These are phyloP conservation scores for Russula emetica DNA, from an alignment of 768 basidiomycete genomes.

Conservation along the genomic window DNA sequence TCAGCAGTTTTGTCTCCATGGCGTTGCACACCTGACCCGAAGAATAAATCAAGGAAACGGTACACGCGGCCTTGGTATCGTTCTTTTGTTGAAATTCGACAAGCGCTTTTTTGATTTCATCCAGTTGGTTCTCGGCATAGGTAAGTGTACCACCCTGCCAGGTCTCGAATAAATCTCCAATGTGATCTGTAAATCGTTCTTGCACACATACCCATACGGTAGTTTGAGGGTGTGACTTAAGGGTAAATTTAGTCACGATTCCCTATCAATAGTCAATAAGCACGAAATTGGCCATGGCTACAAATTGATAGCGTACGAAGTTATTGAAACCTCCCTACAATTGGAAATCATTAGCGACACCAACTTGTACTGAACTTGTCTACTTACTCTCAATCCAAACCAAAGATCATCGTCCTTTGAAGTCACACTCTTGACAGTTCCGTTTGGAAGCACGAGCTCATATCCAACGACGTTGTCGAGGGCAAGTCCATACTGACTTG, in stretches of 20 bases:
- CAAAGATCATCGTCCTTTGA: too few species aligned
- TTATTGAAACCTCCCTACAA: conserved; percentile 23
- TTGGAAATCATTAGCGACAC: too few species aligned
- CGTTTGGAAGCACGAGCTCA: too few species aligned
- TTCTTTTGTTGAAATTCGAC: conserved; percentile 3
- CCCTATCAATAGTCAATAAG: not conserved
- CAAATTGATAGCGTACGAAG: not conserved
- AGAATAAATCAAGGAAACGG: too few species aligned
- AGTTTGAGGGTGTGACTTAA: conserved; percentile 27
- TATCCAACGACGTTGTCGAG: too few species aligned
- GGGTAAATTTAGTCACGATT: conserved; percentile 13
- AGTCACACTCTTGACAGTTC: too few species aligned
- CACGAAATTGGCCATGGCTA: not conserved
- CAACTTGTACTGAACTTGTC: too few species aligned
- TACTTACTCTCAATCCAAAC: too few species aligned
- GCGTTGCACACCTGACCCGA: not conserved
- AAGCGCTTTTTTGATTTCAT: not conserved
- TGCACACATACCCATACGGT: conserved; percentile 36
- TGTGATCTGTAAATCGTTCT: too few species aligned
- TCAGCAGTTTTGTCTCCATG: not conserved
- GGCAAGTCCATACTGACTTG: too few species aligned
- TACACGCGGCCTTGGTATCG: conserved; percentile 11
- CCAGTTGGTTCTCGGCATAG: not conserved
- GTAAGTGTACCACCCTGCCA: not conserved
- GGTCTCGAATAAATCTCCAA: not conserved